Percentiles rank a stretch among this genome's conserved stretches.
Evolutionary conservation across 2,329 filamentous ascomycete genomes (phyloP).

Genomic region (Phoma sp.): DNA sequence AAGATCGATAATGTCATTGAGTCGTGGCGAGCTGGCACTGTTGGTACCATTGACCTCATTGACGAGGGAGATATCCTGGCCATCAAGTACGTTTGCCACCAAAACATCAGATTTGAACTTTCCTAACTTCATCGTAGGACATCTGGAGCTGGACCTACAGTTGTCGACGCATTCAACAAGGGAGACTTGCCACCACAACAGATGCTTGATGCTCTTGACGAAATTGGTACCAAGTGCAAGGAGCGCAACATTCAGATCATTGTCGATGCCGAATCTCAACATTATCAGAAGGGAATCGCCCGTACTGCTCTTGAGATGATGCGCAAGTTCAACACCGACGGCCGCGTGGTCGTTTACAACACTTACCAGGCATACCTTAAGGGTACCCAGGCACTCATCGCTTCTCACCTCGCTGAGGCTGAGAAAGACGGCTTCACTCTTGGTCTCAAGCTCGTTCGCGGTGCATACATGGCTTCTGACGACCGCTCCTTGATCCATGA

Average conservation of each 20-base stretch:
- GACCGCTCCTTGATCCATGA: constrained; percentile 60
- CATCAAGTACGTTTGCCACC: constrained; percentile 31
- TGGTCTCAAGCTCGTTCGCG: constrained; percentile 65
- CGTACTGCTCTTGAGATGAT: constrained; percentile 64
- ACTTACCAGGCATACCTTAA: constrained; percentile 67
- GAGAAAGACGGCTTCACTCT: constrained; percentile 59
- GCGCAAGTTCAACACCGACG: constrained; percentile 61
- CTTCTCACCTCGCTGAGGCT: constrained; percentile 56
- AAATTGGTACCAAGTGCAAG: constrained; percentile 52
- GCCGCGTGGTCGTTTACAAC: constrained; percentile 70
- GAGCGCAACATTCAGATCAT: constrained; percentile 54
- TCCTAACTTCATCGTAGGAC: constrained; percentile 42
- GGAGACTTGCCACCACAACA: constrained; percentile 49
- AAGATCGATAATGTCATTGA: constrained; percentile 46
- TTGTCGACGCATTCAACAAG: constrained; percentile 50
- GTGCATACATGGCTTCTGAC: constrained; percentile 64
- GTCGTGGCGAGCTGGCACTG: constrained; percentile 37
- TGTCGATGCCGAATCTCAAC: constrained; percentile 57
- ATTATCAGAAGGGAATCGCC: constrained; percentile 51
- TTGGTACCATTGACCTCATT: constrained; percentile 41
- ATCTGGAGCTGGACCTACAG: constrained; percentile 54
- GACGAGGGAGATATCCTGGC: constrained; percentile 42
- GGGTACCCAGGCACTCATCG: constrained; percentile 52
- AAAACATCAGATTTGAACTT: neutral
- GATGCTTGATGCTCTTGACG: constrained; percentile 53